Evolutionary conservation across 1,139 yeast genomes (phyloP).

Genomic region (Sugiyamaella paludigena): DNA sequence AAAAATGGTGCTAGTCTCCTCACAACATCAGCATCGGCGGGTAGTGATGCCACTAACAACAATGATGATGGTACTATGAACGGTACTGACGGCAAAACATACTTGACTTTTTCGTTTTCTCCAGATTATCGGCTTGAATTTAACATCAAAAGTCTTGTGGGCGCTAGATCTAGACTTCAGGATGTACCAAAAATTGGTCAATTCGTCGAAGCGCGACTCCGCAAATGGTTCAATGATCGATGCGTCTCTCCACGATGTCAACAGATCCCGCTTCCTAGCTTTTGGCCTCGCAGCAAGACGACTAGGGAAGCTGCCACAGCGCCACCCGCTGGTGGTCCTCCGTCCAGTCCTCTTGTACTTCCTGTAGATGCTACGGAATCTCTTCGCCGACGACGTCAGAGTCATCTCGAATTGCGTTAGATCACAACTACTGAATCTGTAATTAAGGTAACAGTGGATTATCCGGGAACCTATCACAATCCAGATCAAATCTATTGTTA

Average conservation of each 20-base stretch:
- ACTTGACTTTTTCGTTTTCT: conserved; percentile 80
- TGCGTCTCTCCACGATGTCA: conserved; percentile 94
- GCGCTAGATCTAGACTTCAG: conserved; percentile 87
- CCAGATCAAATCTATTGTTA: no score
- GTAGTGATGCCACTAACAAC: not conserved
- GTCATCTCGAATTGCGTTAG: conserved; percentile 16
- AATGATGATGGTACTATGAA: not conserved
- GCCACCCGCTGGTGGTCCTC: not conserved
- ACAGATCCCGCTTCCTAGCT: conserved; percentile 74
- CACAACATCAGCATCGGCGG: no score
- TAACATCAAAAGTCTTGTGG: conserved; percentile 80
- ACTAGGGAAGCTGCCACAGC: conserved; percentile 40
- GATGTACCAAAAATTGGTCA: conserved; percentile 91
- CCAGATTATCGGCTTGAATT: conserved; percentile 90
- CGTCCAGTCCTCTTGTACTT: conserved; percentile 11
- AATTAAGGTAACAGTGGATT: not conserved
- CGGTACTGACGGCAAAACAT: conserved; percentile 42
- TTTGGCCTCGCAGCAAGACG: conserved; percentile 86
- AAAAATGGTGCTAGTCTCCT: conserved; percentile 35
- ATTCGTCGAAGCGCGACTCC: conserved; percentile 73
- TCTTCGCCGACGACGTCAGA: conserved; percentile 16
- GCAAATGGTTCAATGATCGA: conserved; percentile 88
- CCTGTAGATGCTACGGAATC: conserved; percentile 11
- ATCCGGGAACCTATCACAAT: no score
- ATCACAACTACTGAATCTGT: no score